Evolutionary conservation across 257 asterid species (phyloP).

Genomic region (Prunella vulgaris): DNA sequence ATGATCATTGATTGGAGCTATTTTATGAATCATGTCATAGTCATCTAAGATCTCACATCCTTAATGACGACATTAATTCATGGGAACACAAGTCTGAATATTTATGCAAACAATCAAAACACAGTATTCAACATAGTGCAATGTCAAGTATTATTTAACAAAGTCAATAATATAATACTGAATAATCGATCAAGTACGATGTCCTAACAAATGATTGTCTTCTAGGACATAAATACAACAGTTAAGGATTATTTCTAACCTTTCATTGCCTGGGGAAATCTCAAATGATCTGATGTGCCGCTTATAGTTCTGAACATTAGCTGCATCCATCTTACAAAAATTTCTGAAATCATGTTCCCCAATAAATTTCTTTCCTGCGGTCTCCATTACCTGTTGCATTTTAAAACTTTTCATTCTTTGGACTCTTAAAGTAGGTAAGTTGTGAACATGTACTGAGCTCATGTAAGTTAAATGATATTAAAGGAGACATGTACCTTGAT

Average conservation of each 20-base stretch:
- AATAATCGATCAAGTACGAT: too few relatives aligned
- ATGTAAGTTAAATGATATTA: not conserved
- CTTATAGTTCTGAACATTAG: constrained; percentile 75
- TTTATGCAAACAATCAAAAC: too few relatives aligned
- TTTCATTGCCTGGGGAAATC: constrained; percentile 61
- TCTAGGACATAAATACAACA: too few relatives aligned
- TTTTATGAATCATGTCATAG: too few relatives aligned
- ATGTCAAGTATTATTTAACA: too few relatives aligned
- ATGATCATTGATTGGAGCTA: too few relatives aligned
- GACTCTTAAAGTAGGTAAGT: constrained; percentile 14
- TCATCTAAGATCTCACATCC: too few relatives aligned
- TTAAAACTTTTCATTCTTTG: constrained; percentile 11
- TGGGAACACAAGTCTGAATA: too few relatives aligned
- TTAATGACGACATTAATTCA: too few relatives aligned
- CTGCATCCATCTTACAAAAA: constrained; percentile 98
- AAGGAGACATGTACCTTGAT: constrained; percentile 43
- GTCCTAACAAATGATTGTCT: too few relatives aligned
- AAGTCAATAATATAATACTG: too few relatives aligned
- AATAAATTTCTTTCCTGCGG: constrained; percentile 69
- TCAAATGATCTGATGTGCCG: constrained; percentile 60
- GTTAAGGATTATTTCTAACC: constrained; percentile 39
- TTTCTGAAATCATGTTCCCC: constrained; percentile 98
- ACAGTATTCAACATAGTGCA: too few relatives aligned
- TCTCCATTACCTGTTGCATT: constrained; percentile 68
- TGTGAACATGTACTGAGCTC: constrained; percentile 10